Evolutionary conservation across 129 eudicot genomes (phyloP), one percentile per base, ranked within the genome.

Genomic region (Lactuca saligna): DNA sequence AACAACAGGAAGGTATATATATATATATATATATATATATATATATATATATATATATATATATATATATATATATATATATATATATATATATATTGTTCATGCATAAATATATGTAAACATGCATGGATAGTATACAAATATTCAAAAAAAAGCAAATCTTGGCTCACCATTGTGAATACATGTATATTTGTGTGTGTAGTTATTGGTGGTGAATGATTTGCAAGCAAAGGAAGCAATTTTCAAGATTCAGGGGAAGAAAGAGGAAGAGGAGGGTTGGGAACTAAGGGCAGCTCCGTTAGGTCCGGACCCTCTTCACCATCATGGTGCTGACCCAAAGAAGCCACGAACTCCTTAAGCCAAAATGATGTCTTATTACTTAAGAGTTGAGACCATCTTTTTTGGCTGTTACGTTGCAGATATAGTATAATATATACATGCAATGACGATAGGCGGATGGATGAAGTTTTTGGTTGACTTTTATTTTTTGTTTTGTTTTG

Each of bases 241-340:
- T 69, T 50, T 75, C 31, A 68, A n/a, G 63, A 60, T 66, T 15
- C 55, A 32, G 34, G 48, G 17, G n/a, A 61, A 5, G 17, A 55
- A 65, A 41, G 66, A 15, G 31, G 72, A 51, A 6, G 42, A 32
- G 2, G 71, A 29, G 50, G 57, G 80, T 32, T 69, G 80, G 80
- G 80, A 76, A 34, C 80, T 76, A 61, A 76, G 80, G 75, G 80
- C 80, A 5, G 80, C 80, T 61, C 80, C 80, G 44, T 76, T 76
- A 71, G 80, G 80, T 69, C 80, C 80, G 6, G 80, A 76, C 75
- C 80, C 80, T 54, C 80, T 76, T 63, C 80, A 76, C 75, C 80
- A 76, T 61, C 80, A 76, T 69, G 80, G 80, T 42, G 70, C 80
- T 41, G 80, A 61, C 70, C 80, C 80, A 39, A 69, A 25, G 39